Conservation (phyloP, 225 moss, liverwort and hornwort genomes). For the Physcomitrellopsis africana region DNA sequence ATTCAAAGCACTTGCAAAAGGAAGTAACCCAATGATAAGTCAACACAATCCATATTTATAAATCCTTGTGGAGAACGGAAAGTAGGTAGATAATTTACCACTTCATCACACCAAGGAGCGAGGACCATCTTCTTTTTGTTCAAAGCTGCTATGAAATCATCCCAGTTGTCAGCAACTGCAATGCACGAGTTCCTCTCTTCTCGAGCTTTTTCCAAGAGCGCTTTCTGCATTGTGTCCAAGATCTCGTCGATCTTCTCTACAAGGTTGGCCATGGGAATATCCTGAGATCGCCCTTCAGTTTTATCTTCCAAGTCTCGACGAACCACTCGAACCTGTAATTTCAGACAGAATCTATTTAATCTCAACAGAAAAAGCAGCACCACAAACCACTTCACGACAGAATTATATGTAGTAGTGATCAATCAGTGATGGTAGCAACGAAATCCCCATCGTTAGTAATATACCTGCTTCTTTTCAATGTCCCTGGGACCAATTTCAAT, state of each 20-base stretch:
- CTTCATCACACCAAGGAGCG: constrained; percentile 97
- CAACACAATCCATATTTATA: neutral
- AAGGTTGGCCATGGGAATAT: constrained; percentile 43
- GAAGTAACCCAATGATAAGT: neutral
- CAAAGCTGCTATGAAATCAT: constrained; percentile 75
- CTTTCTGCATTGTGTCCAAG: constrained; percentile 63
- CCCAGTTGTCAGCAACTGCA: constrained; percentile 64
- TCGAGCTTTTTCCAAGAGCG: constrained; percentile 69
- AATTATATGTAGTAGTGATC: neutral
- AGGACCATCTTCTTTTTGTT: constrained; percentile 89
- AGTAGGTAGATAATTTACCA: constrained; percentile 42
- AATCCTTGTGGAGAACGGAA: neutral
- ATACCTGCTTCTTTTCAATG: constrained; percentile 76
- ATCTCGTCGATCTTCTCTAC: constrained; percentile 47
- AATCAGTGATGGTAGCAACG: constrained; percentile 3
- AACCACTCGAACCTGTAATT: constrained; percentile 52
- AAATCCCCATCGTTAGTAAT: too few species aligned
- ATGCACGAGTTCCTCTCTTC: constrained; percentile 61
- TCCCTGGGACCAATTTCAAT: constrained; percentile 89
- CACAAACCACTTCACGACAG: neutral
- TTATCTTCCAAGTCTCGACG: constrained; percentile 63
- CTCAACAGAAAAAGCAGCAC: neutral
- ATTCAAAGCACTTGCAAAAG: neutral
- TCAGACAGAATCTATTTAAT: neutral
- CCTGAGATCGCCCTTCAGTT: constrained; percentile 47